Conservation (phyloP, 2,329 filamentous ascomycete genomes). For the Fusarium nematophilum region DNA sequence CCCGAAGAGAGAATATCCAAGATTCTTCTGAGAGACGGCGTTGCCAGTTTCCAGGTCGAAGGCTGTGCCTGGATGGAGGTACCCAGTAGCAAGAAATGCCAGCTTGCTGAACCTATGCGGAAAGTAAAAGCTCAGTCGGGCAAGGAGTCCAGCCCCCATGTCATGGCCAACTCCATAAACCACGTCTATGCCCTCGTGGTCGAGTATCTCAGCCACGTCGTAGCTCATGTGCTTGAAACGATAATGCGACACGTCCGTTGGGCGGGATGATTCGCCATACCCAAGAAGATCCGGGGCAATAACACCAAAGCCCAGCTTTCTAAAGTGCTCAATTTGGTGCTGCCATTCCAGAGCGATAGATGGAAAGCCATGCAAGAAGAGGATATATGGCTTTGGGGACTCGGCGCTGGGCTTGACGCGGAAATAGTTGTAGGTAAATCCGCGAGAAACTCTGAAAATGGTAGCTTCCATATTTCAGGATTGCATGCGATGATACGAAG, state of each 20-base stretch:
- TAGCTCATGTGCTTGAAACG: constrained; percentile 39
- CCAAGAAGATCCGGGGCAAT: constrained; percentile 46
- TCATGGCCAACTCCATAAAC: constrained; percentile 60
- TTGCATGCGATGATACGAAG: no score
- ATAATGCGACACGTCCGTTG: constrained; percentile 38
- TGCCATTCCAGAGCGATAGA: constrained; percentile 36
- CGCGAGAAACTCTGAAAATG: no score
- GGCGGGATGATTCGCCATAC: constrained; percentile 44
- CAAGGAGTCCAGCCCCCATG: constrained; percentile 49
- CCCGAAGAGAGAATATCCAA: constrained; percentile 1
- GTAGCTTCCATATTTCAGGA: no score
- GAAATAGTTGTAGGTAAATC: no score
- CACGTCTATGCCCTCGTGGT: constrained; percentile 44
- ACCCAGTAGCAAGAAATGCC: background rate
- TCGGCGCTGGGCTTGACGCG: no score
- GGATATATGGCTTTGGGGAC: background rate
- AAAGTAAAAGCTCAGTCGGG: constrained; percentile 43
- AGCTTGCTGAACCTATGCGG: constrained; percentile 31
- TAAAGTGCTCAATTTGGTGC: constrained; percentile 38
- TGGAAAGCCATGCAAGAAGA: constrained; percentile 11
- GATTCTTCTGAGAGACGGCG: background rate
- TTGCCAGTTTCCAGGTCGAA: constrained; percentile 6
- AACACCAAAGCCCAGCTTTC: constrained; percentile 43
- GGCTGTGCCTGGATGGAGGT: background rate
- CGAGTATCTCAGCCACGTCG: constrained; percentile 44